Base-by-base conservation (phyloP, 2,329 filamentous ascomycete species). In the Chlorencoelia australis region DNA sequence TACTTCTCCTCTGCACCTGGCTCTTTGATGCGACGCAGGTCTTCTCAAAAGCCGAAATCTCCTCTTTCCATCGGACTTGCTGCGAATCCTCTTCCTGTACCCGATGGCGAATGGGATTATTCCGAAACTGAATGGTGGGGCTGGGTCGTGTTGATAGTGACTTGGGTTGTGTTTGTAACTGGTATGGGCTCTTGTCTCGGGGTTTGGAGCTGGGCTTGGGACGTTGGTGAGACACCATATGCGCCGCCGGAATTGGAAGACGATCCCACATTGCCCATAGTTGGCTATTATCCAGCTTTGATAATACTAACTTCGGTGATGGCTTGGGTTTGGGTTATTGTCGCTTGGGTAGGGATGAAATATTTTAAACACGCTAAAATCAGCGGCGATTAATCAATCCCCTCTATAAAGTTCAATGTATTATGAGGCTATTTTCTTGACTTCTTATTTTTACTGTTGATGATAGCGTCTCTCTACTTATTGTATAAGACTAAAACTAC, bases 311-410 rank as follows among this genome's bases (percentile, higher is more conserved):
- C 89, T 3, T 80, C 79, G 31, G 84, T 98, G 18, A 95, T 98
- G 84, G 87, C 88, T 13, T 98, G 91, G 91, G 86, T 96, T 5
- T 98, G 91, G 91, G 91, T 96, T 13, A 77, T 94, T 9, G 79
- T 93, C 40, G 91, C 93, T 8, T 98, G 91, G 91, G 81, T 96
- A 32, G 91, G 91, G 16, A 96, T 98, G 89, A 98, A 98, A 59
- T 96, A 96, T 60, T 98, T 98, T 57, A 78, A 88, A 50, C 91
- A 98, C 67, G 89, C 91, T 21, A 94, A 94, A 65, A 93, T 96
- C 28, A 57, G 51, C 43, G 54, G 54, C n/a, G 54, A 57, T 39
- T 57, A 49, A 55, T 30, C 29, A 26, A 14, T 19, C 15, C n/a
- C n/a, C 28, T 22, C 19, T 37, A 9, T 10, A 30, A 13, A 30